Base-by-base conservation (phyloP, 2,329 filamentous ascomycete genomes). In the Aspergillus alliaceus region DNA sequence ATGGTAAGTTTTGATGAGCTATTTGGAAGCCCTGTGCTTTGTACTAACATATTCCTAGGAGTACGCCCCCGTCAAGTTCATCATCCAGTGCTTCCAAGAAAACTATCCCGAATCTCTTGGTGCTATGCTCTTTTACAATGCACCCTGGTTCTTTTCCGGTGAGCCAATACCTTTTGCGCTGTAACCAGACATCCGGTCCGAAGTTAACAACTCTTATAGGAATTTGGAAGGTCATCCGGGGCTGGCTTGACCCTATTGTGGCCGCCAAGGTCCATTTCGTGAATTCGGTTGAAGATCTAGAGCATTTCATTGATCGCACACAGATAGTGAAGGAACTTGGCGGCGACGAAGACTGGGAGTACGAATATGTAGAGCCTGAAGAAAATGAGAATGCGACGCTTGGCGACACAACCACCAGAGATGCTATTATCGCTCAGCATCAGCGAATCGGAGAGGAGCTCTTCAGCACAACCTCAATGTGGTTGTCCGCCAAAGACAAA, bases 41-140 rank as follows among this genome's bases (percentile, higher is more conserved):
- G 12, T 20, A 25, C 44, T 47, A 20, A 47, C n/a, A 18, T n/a
- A 31, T 31, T 20, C 44, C 4, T 9, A 47, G 93, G 93, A 98
- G 75, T 98, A 98, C 74, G 86, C 90, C 0, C 93, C 93, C 0
- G 90, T 98, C 52, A 98, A 96, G 69, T 98, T 98, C 77, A 96
- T 98, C 86, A 96, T 98, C 75, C 95, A 96, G 76, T 96, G 92
- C 74, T 98, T 98, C 71, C 93, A 98, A 79, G 93, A 93, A 57
- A 97, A 98, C 72, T 98, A 97, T 68, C 93, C 93, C 0, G 93
- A 98, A 75, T 93, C 87, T 42, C 82, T 98, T 1, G 93, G 93
- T 15, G 84, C 87, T 2, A 89, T 97, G 4, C 82, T 97, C 46
- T 90, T 98, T 35, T 93, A 98, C 79, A 96, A 96, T 74, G 87